Conservation (phyloP, 2,329 filamentous ascomycete species). For the Aspergillus sp. region DNA sequence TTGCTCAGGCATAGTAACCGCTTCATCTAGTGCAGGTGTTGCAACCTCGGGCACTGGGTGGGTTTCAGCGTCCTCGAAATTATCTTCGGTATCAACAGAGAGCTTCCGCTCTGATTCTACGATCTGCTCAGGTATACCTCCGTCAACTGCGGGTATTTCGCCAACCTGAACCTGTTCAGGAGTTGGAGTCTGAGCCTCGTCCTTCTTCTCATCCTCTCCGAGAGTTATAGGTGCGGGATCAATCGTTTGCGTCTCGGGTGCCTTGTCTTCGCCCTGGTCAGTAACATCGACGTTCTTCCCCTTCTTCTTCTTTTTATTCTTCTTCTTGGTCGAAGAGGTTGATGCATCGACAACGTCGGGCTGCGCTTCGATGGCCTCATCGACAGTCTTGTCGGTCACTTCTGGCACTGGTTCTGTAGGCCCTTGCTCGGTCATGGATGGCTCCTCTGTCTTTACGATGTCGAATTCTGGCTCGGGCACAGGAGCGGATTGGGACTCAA, state of each 20-base stretch:
- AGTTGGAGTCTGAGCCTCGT: background rate
- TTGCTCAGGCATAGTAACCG: background rate
- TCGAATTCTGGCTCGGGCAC: background rate
- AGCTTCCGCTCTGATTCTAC: background rate
- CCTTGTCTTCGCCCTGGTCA: conserved; percentile 16
- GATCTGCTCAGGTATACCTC: background rate
- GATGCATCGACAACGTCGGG: conserved; percentile 14
- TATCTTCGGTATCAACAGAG: background rate
- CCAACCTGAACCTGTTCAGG: background rate
- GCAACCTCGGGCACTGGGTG: background rate
- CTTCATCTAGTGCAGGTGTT: background rate
- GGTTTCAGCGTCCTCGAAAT: background rate
- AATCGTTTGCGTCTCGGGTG: background rate
- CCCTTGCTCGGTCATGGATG: background rate
- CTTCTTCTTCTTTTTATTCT: conserved; percentile 40
- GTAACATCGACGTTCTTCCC: conserved; percentile 18
- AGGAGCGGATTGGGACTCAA: background rate
- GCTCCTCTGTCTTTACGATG: background rate
- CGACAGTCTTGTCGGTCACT: background rate
- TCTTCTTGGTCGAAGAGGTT: conserved; percentile 31
- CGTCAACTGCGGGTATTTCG: background rate
- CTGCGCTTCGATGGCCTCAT: background rate
- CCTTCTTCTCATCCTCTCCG: background rate
- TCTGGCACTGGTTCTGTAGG: background rate
- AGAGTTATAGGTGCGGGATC: background rate